phyloP scores from a whole-genome alignment of 2,329 filamentous ascomycete species.

The Epicoccum nigrum region DNA sequence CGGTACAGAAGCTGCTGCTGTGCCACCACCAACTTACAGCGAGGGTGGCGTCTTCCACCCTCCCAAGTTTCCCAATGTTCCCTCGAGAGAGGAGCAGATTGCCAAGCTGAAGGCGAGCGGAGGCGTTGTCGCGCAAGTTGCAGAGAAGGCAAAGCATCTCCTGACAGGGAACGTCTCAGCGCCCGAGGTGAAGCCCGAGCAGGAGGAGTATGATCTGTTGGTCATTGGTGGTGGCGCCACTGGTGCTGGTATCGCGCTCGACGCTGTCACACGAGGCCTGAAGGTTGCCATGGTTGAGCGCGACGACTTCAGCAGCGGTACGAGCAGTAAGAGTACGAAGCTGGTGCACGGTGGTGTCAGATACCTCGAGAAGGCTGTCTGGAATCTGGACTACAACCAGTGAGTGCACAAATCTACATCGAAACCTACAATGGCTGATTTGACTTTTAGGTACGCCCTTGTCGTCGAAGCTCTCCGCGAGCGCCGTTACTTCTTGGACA shows the following conservation, averaged over 20 bases:
- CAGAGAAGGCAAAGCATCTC: constrained; percentile 51
- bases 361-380: constrained; percentile 85
- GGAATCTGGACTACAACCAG: constrained; percentile 84
- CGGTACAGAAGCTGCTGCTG: constrained; percentile 69
- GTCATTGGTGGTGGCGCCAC: constrained; percentile 82
- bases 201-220: constrained; percentile 74
- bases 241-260: constrained; percentile 78
- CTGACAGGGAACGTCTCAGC: constrained; percentile 40
- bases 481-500: constrained; percentile 82
- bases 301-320: constrained; percentile 82
- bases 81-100: constrained; percentile 69
- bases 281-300: constrained; percentile 82
- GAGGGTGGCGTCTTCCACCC: constrained; percentile 71
- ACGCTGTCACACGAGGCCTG: constrained; percentile 78
- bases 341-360: constrained; percentile 84
- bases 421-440: constrained; percentile 9
- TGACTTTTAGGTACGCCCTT: constrained; percentile 61
- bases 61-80: constrained; percentile 69
- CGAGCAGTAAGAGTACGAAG: constrained; percentile 87
- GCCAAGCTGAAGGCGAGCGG: constrained; percentile 62
- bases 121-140: constrained; percentile 45
- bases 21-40: constrained; percentile 73
- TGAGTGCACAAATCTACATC: constrained; percentile 43
- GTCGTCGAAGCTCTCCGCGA: constrained; percentile 83
- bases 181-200: constrained; percentile 40